Percentiles rank a stretch among this genome's conserved stretches.
phyloP scores from a whole-genome alignment of 768 basidiomycete species.

The Lactifluus piperatus region DNA sequence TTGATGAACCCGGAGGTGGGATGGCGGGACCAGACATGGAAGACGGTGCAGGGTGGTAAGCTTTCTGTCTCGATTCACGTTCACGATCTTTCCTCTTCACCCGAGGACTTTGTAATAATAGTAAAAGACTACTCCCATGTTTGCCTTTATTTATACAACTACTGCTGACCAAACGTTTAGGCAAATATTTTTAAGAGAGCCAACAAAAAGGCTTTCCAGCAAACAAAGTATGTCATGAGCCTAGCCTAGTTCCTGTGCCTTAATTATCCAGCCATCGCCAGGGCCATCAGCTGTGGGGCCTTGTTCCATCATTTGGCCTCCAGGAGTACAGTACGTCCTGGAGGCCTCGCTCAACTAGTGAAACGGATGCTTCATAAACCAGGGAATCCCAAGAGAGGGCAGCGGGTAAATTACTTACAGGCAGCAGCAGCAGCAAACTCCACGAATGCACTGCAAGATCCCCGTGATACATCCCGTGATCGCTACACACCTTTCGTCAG shows the following conservation, averaged over 20 bases:
- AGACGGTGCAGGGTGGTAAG: background rate
- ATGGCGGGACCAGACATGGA: background rate
- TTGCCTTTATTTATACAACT: no score
- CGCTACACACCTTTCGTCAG: slow-evolving; percentile 23
- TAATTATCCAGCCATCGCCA: no score
- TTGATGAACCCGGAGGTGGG: background rate
- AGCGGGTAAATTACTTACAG: slow-evolving; percentile 25
- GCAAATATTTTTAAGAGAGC: no score
- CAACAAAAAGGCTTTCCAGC: no score
- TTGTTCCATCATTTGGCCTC: background rate
- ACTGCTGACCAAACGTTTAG: no score
- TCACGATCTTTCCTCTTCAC: slow-evolving; percentile 16
- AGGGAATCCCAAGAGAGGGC: background rate
- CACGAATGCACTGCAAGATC: slow-evolving; percentile 37
- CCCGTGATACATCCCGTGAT: slow-evolving; percentile 35
- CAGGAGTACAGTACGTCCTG: background rate
- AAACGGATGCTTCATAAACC: background rate
- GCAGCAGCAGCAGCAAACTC: slow-evolving; percentile 38
- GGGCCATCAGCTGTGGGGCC: no score
- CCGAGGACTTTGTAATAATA: slow-evolving; percentile 4
- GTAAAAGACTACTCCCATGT: no score
- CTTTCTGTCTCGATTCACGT: background rate
- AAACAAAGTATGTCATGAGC: no score
- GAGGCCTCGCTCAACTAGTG: slow-evolving; percentile 8
- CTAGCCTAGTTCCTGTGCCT: no score